Evolutionary conservation across 1,284 basidiomycete species (phyloP).

Genomic region (Boletus sp.): DNA sequence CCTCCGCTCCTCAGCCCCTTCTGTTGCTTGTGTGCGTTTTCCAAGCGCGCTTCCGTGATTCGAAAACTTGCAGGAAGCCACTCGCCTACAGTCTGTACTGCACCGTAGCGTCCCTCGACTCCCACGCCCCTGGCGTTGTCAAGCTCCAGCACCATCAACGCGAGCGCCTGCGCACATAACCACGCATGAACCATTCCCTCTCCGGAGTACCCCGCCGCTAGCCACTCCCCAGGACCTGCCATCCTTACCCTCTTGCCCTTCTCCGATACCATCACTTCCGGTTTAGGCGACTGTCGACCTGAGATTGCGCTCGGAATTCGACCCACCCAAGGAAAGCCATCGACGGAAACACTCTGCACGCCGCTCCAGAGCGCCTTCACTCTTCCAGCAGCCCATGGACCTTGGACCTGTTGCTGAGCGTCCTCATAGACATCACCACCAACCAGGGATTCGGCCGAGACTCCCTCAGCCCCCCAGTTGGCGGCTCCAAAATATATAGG

Average conservation of each 20-base stretch:
- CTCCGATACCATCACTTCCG: neutral
- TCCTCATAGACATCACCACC: conserved; percentile 3
- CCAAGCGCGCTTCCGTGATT: conserved; percentile 49
- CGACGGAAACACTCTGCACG: conserved; percentile 51
- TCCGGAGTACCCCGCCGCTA: conserved; percentile 56
- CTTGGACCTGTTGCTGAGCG: neutral
- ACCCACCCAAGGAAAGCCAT: conserved; percentile 55
- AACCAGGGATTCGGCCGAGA: conserved; percentile 5
- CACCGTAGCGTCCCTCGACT: conserved; percentile 23
- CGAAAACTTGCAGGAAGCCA: conserved; percentile 51
- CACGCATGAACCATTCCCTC: conserved; percentile 69
- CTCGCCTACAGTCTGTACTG: conserved; percentile 28
- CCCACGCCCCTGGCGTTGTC: conserved; percentile 29
- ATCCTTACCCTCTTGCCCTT: conserved; percentile 14
- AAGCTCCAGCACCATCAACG: conserved; percentile 49
- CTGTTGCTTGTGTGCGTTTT: conserved; percentile 6
- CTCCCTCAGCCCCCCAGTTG: conserved; percentile 35
- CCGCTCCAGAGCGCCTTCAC: conserved; percentile 59
- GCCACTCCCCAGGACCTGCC: conserved; percentile 44
- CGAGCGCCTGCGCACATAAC: conserved; percentile 54
- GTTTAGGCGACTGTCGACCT: conserved; percentile 27
- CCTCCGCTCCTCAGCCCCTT: conserved; percentile 5
- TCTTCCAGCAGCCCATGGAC: conserved; percentile 34
- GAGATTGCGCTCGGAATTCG: conserved; percentile 41
- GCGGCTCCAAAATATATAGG: conserved; percentile 44